phyloP scores from a whole-genome alignment of 2,329 filamentous ascomycete genomes.

The Orbilia javanica region DNA sequence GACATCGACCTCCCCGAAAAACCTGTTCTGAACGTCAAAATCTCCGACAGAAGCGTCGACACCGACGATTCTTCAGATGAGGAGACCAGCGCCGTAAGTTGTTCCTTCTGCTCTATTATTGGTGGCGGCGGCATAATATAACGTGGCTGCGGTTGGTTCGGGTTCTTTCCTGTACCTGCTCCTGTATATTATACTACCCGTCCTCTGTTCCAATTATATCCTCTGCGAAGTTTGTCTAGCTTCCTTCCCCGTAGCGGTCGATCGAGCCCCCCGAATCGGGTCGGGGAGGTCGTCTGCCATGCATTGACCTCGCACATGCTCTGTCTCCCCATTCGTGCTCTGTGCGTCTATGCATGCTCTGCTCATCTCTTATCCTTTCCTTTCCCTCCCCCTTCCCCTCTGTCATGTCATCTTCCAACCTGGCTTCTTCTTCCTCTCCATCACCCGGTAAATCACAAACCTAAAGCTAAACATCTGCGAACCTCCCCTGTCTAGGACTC shows the following conservation, averaged over 20 bases:
- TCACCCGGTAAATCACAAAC: slow-evolving; percentile 8
- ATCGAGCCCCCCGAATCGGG: not conserved
- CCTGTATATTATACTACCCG: not conserved
- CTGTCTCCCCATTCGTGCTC: not conserved
- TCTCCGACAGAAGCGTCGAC: not conserved
- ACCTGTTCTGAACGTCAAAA: not conserved
- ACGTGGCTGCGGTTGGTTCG: slow-evolving; percentile 4
- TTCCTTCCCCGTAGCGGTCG: slow-evolving; percentile 8
- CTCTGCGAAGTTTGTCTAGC: slow-evolving; percentile 19
- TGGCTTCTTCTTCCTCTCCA: slow-evolving; percentile 12
- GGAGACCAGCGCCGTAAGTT: slow-evolving; percentile 19
- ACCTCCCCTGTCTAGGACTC: slow-evolving; percentile 46
- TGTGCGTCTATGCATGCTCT: not conserved
- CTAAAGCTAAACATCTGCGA: slow-evolving; percentile 18
- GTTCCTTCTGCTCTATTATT: not conserved
- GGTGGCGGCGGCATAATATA: too few species aligned
- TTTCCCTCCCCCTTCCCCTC: not conserved
- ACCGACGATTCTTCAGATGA: slow-evolving; percentile 17
- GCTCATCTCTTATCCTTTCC: slow-evolving; percentile 19
- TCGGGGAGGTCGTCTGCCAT: not conserved
- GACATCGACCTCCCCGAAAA: slow-evolving; percentile 40
- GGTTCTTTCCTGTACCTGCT: not conserved
- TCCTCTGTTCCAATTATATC: slow-evolving; percentile 12
- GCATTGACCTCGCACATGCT: not conserved
- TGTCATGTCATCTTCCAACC: not conserved